Conservation (phyloP, 495 filamentous ascomycete genomes). For the Penicillium desertorum region DNA sequence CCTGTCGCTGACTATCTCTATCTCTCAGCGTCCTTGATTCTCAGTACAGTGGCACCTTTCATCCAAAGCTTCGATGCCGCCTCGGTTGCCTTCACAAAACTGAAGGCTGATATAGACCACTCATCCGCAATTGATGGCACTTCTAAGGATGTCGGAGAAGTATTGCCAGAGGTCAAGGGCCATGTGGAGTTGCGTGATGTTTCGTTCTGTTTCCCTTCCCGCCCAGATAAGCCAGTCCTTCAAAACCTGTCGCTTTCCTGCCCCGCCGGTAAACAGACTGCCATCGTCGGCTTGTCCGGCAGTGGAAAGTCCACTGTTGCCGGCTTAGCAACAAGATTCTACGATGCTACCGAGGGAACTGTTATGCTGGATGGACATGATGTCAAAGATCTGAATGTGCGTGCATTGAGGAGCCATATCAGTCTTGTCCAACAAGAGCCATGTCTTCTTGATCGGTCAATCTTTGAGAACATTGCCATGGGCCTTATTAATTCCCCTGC, state of each 20-base stretch:
- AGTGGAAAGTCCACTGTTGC: constrained; percentile 68
- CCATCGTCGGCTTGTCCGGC: constrained; percentile 65
- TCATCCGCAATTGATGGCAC: constrained; percentile 49
- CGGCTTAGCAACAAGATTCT: constrained; percentile 52
- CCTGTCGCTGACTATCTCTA: constrained; percentile 8
- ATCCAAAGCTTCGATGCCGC: constrained; percentile 58
- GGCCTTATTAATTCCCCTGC: constrained; percentile 56
- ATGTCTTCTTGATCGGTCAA: constrained; percentile 58
- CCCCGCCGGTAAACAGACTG: constrained; percentile 56
- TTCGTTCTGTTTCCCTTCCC: constrained; percentile 59
- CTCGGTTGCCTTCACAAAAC: constrained; percentile 49
- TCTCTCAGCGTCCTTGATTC: constrained; percentile 53
- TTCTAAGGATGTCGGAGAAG: constrained; percentile 27
- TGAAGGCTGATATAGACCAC: constrained; percentile 52
- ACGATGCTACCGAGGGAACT: constrained; percentile 38
- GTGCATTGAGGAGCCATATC: constrained; percentile 53
- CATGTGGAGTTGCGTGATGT: constrained; percentile 52
- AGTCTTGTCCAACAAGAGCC: constrained; percentile 67
- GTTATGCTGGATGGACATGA: constrained; percentile 54
- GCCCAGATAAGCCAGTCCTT: constrained; percentile 47
- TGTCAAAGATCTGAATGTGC: constrained; percentile 54
- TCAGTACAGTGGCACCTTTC: constrained; percentile 62
- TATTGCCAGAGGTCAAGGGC: constrained; percentile 34
- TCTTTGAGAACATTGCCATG: constrained; percentile 65
- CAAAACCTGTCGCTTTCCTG: constrained; percentile 17